Evolutionary conservation across 2,329 filamentous ascomycete species (phyloP), one percentile per base, ranked within the genome.

Genomic region (Amylocarpus encephaloides): DNA sequence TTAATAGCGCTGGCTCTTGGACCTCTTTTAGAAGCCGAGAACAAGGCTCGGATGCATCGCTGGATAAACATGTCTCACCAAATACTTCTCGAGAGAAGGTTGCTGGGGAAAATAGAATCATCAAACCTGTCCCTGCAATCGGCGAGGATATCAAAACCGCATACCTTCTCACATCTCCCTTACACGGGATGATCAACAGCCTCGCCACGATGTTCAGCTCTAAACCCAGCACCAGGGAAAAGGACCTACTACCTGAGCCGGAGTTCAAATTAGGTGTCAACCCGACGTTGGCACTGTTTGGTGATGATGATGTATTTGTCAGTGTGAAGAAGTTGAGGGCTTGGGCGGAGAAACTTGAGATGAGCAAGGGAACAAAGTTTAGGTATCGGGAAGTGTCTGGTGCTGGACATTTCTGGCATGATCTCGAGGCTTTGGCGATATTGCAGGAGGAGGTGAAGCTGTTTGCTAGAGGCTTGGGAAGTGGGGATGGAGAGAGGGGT

Each of bases 291-390:
- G 82, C 80, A 0, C 67, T 95, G 0, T 95, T 83, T 62, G 92
- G 91, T 1, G 80, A 84, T 45, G 73, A 77, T 3, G 91, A 97
- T 66, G 69, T 76, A 0, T 94, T 96, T 57, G 83, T 87, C 1
- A 78, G 82, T 1, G 72, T 72, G 3, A 76, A 74, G 51, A 86
- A 80, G 65, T 71, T 91, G 58, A 75, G 78, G 10, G 69, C 73
- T 1, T 95, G 91, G 91, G 72, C 73, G 9, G 68, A 70, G 36
- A 74, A 72, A 52, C 68, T 91, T 40, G 65, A 68, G 15, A 56
- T 43, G 13, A 44, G 47, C 7, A 30, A 48, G 13, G 36, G 32
- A 7, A 49, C 53, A 6, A 18, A 48, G 9, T 75, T 78, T 52
- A 56, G 58, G 22, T 69, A 69, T 58, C 61, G 67, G 13, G 71